phyloP scores from a whole-genome alignment of 139 green algal species.

The Diplosphaera chodatii region DNA sequence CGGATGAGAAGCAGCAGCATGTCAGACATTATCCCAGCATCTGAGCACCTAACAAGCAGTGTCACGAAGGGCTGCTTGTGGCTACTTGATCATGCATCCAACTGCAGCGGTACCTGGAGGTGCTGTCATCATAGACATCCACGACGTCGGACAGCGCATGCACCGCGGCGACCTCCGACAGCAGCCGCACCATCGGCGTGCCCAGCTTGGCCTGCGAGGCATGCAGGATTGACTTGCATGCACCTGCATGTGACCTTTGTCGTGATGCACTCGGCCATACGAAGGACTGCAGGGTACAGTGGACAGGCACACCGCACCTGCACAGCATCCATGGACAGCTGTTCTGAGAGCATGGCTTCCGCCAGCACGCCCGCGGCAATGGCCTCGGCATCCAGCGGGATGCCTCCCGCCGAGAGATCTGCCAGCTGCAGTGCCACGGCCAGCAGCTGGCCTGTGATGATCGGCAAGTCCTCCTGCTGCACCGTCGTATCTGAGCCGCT shows the following conservation, averaged over 20 bases:
- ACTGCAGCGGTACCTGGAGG: conserved; percentile 64
- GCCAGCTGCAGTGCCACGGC: conserved; percentile 59
- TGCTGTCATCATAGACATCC: conserved; percentile 76
- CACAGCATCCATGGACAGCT: background rate
- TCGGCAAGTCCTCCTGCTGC: background rate
- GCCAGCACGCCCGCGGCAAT: conserved; percentile 79
- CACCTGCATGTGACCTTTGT: too few species aligned
- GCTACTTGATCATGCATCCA: too few species aligned
- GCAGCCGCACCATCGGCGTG: conserved; percentile 29
- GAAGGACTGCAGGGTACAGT: too few species aligned
- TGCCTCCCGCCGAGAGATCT: conserved; percentile 49
- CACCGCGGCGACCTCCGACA: conserved; percentile 61
- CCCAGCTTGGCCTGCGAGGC: background rate
- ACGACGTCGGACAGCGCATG: conserved; percentile 51
- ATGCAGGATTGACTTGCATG: too few species aligned
- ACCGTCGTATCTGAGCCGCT: too few species aligned
- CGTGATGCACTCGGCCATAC: too few species aligned
- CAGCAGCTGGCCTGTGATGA: conserved; percentile 15
- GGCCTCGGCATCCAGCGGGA: conserved; percentile 69
- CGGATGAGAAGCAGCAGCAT: too few species aligned
- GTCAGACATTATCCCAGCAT: too few species aligned
- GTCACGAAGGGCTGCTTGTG: too few species aligned
- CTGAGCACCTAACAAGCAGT: too few species aligned
- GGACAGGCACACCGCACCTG: too few species aligned
- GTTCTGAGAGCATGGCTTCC: conserved; percentile 45